Evolutionary conservation across 1,284 basidiomycete species (phyloP).

Genomic region (Leccinum proliferum): DNA sequence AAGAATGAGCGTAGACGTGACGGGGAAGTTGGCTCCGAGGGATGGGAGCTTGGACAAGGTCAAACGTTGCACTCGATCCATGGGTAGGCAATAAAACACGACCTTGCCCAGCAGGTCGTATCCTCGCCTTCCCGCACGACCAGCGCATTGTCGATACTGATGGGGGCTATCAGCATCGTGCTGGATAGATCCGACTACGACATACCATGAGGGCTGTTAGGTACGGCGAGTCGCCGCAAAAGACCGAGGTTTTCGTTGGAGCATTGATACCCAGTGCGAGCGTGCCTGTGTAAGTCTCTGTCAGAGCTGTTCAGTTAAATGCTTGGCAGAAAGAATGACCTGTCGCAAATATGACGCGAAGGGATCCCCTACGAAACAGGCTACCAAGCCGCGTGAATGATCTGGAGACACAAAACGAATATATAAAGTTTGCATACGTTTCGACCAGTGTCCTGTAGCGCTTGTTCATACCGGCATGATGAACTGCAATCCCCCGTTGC

Average conservation of each 20-base stretch:
- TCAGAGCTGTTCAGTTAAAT: slow-evolving; percentile 1
- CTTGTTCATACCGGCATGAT: slow-evolving; percentile 67
- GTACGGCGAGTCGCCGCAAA: slow-evolving; percentile 62
- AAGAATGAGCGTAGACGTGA: slow-evolving; percentile 59
- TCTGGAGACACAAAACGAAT: not conserved
- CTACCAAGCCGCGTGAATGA: slow-evolving; percentile 25
- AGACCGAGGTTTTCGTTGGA: slow-evolving; percentile 60
- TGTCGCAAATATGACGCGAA: slow-evolving; percentile 63
- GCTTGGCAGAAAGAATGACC: slow-evolving; percentile 29
- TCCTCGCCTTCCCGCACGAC: slow-evolving; percentile 63
- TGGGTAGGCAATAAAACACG: slow-evolving; percentile 61
- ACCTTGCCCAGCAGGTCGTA: slow-evolving; percentile 67
- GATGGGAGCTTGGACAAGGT: slow-evolving; percentile 59
- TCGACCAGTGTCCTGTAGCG: slow-evolving; percentile 56
- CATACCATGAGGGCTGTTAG: slow-evolving; percentile 59
- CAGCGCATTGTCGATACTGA: slow-evolving; percentile 68
- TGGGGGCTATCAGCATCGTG: not conserved
- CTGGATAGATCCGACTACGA: not conserved
- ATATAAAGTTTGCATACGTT: slow-evolving; percentile 33
- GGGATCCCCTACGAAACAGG: slow-evolving; percentile 53
- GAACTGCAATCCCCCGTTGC: slow-evolving; percentile 58
- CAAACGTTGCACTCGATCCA: slow-evolving; percentile 58
- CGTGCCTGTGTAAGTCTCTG: slow-evolving; percentile 37
- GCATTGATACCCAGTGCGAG: slow-evolving; percentile 72
- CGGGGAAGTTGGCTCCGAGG: slow-evolving; percentile 57